Evolutionary conservation across 2,329 filamentous ascomycete species (phyloP), one percentile per base, ranked within the genome.

Genomic region (Dactylellina cionopaga): DNA sequence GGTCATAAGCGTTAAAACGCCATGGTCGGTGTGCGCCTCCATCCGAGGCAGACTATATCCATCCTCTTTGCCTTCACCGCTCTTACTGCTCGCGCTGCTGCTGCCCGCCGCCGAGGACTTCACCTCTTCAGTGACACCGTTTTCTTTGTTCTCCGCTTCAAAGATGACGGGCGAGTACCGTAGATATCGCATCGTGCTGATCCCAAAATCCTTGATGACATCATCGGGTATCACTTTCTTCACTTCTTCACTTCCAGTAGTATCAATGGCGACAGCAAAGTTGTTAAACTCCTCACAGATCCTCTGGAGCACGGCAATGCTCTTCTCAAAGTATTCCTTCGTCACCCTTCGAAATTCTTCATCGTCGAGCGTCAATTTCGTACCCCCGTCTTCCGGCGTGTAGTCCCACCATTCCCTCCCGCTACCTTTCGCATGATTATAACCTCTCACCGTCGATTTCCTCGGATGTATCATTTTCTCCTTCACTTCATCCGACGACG

Each of bases 321-420:
- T 55, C 15, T 52, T 35, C 27, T 64, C 54, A 33, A 74, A 74
- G 24, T 68, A 74, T 6, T 62, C 62, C 15, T 35, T 60, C 22
- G 69, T 74, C 1, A 19, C 10, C 2, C 7, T 11, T 25, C 43
- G 47, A n/a, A 74, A 74, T 4, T 27, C 43, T 15, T 74, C 69
- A n/a, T 74, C 69, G 19, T 60, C 47, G 11, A 70, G 41, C 3
- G 47, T 70, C 35, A 70, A 51, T 4, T 43, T 25, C 5, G 44
- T 62, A 27, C 58, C 66, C 44, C 52, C 39, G 10, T 72, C 35
- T 44, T 74, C 69, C n/a, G 69, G 69, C 1, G 62, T 39, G 29
- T 62, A 68, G 27, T 74, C 69, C 69, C 69, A 74, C 69, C 69
- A 74, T 63, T 74, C 69, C 15, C 69, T 52, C 10, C 69, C 69